phyloP scores from a whole-genome alignment of 306 rosid genomes.

The Cicer arietinum region DNA sequence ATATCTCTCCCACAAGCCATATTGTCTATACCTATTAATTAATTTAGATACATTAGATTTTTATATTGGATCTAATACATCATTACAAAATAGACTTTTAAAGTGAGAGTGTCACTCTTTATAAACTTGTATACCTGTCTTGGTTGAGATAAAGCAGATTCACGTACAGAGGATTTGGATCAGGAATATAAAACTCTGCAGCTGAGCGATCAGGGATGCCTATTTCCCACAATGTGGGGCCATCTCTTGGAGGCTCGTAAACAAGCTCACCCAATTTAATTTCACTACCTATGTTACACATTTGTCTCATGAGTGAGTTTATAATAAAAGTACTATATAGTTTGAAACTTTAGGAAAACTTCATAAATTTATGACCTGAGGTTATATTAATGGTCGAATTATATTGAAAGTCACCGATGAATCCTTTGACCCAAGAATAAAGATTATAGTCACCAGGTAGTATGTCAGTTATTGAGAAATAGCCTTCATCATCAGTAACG shows the following conservation, averaged over 20 bases:
- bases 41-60: not conserved
- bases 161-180: conserved; percentile 71
- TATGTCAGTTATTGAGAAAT: conserved; percentile 59
- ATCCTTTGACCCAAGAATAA: conserved; percentile 76
- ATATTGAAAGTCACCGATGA: conserved; percentile 66
- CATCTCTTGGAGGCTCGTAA: conserved; percentile 80
- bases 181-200: conserved; percentile 78
- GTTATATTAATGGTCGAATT: conserved; percentile 52
- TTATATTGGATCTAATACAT: too few species aligned
- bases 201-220: conserved; percentile 93
- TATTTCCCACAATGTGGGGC: conserved; percentile 93
- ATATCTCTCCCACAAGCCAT: conserved; percentile 93
- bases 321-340: not conserved
- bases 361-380: conserved; percentile 57
- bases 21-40: conserved; percentile 77
- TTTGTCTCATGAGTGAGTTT: conserved; percentile 19
- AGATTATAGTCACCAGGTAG: conserved; percentile 64
- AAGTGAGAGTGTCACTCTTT: too few species aligned
- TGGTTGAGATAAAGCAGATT: conserved; percentile 76
- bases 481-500: conserved; percentile 66
- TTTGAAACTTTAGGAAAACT: not conserved
- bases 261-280: conserved; percentile 64
- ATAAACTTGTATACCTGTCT: conserved; percentile 56
- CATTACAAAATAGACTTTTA: too few species aligned
- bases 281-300: conserved; percentile 50